Evolutionary conservation across 768 basidiomycete species (phyloP).

Genomic region (Serpula lacrymans): DNA sequence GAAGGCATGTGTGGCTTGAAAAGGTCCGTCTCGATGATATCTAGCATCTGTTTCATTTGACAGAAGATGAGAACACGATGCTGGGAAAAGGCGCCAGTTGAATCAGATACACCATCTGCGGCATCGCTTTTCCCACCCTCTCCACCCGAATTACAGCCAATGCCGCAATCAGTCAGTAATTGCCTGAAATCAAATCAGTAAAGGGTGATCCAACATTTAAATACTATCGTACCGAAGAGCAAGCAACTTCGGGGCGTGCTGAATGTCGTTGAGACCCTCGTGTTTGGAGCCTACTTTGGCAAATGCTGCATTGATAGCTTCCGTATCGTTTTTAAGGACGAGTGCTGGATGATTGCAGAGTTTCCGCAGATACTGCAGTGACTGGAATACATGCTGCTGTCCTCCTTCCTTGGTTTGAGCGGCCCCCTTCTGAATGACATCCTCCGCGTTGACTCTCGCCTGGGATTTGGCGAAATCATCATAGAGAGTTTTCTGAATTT

Average conservation of each 20-base stretch:
- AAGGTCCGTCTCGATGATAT: constrained; percentile 92
- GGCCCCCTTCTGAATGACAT: constrained; percentile 51
- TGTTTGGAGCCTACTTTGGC: constrained; percentile 46
- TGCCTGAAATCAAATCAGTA: constrained; percentile 54
- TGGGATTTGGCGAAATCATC: constrained; percentile 88
- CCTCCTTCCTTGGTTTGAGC: constrained; percentile 35
- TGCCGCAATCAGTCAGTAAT: constrained; percentile 91
- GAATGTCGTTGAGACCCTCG: constrained; percentile 67
- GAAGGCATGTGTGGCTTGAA: constrained; percentile 93
- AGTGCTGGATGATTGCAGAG: constrained; percentile 96
- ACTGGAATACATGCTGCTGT: constrained; percentile 94
- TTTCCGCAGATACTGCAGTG: constrained; percentile 93
- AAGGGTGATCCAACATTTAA: not conserved
- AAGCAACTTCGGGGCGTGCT: constrained; percentile 90
- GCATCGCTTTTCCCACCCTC: constrained; percentile 69
- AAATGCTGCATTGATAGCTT: constrained; percentile 56
- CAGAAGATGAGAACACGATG: constrained; percentile 99
- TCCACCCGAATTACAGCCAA: constrained; percentile 53
- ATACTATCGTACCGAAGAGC: constrained; percentile 69
- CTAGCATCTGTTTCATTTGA: constrained; percentile 99
- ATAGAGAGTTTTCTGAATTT: constrained; percentile 89
- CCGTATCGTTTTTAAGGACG: constrained; percentile 71
- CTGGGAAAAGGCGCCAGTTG: constrained; percentile 70
- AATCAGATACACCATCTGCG: constrained; percentile 52
- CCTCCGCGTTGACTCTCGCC: constrained; percentile 60